Conservation (phyloP, 768 basidiomycete species). For the Pholiota conissans region DNA sequence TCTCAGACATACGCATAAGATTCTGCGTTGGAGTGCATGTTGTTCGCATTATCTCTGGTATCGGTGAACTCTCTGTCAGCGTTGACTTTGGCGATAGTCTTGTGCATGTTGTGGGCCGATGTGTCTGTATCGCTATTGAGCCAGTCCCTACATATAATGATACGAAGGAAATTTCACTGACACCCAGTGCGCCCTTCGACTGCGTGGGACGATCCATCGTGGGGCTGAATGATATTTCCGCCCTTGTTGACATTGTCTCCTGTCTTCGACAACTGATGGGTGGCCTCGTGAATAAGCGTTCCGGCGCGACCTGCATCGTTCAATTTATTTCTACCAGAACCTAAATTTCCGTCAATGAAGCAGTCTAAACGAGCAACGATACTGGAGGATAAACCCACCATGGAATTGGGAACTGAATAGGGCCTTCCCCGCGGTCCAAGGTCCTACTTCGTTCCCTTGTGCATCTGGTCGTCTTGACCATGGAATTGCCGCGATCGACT, state of each 20-base stretch:
- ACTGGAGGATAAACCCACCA: not conserved
- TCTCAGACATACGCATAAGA: constrained; percentile 3
- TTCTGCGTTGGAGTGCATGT: constrained; percentile 7
- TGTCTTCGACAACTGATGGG: constrained; percentile 3
- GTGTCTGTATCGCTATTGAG: not conserved
- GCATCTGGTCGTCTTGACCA: too few species aligned
- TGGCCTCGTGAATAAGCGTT: constrained; percentile 8
- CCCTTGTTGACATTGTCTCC: constrained; percentile 5
- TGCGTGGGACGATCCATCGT: not conserved
- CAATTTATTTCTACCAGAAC: not conserved
- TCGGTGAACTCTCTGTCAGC: not conserved
- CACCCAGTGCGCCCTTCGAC: not conserved
- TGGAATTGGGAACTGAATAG: not conserved
- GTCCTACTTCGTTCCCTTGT: not conserved
- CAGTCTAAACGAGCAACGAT: not conserved
- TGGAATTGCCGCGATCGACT: not conserved
- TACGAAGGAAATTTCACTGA: not conserved
- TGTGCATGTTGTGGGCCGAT: not conserved
- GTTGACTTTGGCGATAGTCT: not conserved
- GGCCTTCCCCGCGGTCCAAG: not conserved
- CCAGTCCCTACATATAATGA: not conserved
- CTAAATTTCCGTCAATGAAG: not conserved
- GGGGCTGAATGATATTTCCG: not conserved
- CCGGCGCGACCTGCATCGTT: not conserved
- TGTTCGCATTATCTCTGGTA: not conserved